Evolutionary conservation across 176 grass and related monocot genomes (phyloP).

Genomic region (Tuctoria greenei): DNA sequence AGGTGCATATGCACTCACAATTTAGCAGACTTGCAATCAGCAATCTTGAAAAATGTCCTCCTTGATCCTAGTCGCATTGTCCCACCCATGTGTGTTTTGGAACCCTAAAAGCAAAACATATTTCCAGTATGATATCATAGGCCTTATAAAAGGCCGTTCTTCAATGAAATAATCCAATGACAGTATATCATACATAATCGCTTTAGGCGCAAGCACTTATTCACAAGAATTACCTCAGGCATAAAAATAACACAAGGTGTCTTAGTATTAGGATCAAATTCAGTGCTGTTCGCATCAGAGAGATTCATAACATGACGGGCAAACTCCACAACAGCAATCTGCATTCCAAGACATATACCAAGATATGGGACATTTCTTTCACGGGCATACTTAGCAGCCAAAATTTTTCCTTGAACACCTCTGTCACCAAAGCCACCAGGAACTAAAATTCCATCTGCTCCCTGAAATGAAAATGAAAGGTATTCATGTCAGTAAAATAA

Average conservation of each 20-base stretch:
- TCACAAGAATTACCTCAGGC: constrained; percentile 63
- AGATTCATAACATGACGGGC: constrained; percentile 69
- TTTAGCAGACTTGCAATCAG: constrained; percentile 70
- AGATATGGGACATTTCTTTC: constrained; percentile 74
- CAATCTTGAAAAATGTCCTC: constrained; percentile 62
- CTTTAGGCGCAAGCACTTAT: not conserved
- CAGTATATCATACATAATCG: not conserved
- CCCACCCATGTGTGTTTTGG: constrained; percentile 82
- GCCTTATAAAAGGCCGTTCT: not conserved
- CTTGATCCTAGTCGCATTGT: constrained; percentile 87
- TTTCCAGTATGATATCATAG: not conserved
- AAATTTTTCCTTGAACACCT: constrained; percentile 81
- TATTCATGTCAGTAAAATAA: constrained; percentile 27
- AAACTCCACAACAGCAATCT: constrained; percentile 81
- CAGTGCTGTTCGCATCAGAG: constrained; percentile 58
- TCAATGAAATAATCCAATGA: not conserved
- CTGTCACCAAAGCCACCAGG: constrained; percentile 86
- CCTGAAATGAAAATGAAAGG: constrained; percentile 44
- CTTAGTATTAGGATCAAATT: constrained; percentile 59
- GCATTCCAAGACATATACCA: constrained; percentile 87
- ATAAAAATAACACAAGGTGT: constrained; percentile 72
- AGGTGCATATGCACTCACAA: constrained; percentile 47
- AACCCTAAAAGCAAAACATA: constrained; percentile 52
- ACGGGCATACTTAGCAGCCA: constrained; percentile 77
- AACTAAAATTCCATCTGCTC: constrained; percentile 72